Base-by-base conservation (phyloP, 768 basidiomycete species). In the Fomitopsis pulvina region DNA sequence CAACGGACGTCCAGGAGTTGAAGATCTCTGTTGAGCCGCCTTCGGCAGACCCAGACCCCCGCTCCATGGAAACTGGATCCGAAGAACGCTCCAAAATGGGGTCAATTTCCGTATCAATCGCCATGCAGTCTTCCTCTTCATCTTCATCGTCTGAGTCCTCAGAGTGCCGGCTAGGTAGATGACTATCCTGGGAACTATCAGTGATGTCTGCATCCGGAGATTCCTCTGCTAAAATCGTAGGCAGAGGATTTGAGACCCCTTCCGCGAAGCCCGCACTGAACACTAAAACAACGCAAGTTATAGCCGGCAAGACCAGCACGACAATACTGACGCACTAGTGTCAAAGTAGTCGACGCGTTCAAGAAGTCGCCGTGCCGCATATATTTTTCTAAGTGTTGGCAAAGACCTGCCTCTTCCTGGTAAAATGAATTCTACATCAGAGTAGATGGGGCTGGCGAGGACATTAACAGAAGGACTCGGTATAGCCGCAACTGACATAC, bases 391-490 rank as follows among this genome's bases (percentile, higher is more conserved):
- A 24, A 59, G 55, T 37, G 67, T 71, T 21, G 66, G 64, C 14
- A 68, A 67, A 24, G 70, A 63, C 21, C 64, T 63, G 28, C 72
- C 60, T 27, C 68, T 68, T 38, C 70, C 67, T 0, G 86, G 85
- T 26, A 92, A 68, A 18, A 91, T 69, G 55, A 93, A 92, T 62
- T 85, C 82, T 16, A 92, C 79, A 58, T 93, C 90, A 5, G 90
- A 90, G 57, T 92, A 92, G 11, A 77, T 61, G n/a, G 85, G 85
- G 58, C 59, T 59, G n/a, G n/a, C n/a, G n/a, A 26, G 41, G 30
- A 1, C 14, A 14, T 2, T 25, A 10, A 10, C 43, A 25, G 27
- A 18, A 29, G 21, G 4, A 20, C 11, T 27, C 9, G 16, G 4
- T 5, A 47, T n/a, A 41, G 44, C 12, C 18, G 21, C 4, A 7